Conservation (phyloP, 2,329 filamentous ascomycete species). For the Colletotrichum sansevieriae region DNA sequence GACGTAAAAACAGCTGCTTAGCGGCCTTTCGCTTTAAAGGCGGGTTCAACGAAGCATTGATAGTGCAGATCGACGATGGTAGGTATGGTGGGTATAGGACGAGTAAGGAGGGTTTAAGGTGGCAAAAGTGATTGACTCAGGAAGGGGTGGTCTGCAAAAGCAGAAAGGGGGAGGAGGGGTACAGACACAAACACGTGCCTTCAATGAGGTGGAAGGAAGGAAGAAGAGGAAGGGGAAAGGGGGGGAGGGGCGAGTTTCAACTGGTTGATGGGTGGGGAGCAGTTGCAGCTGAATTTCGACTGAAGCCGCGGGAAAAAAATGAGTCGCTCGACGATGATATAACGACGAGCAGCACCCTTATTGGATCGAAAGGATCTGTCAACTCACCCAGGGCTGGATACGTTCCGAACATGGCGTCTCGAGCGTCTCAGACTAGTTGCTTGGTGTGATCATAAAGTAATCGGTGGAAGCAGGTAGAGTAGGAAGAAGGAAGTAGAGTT, state of each 20-base stretch:
- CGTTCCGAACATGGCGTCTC: slow-evolving; percentile 58
- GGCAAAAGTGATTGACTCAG: not conserved
- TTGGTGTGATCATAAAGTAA: slow-evolving; percentile 19
- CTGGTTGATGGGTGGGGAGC: slow-evolving; percentile 37
- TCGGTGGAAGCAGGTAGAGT: slow-evolving; percentile 8
- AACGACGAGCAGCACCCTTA: not conserved
- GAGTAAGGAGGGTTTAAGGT: not conserved
- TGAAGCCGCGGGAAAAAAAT: not conserved
- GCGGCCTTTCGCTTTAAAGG: slow-evolving; percentile 22
- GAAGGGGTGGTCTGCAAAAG: not conserved
- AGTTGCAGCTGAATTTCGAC: slow-evolving; percentile 7
- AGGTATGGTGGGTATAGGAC: not conserved
- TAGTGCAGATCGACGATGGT: not conserved
- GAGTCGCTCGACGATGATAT: slow-evolving; percentile 5
- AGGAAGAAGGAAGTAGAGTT: slow-evolving; percentile 8
- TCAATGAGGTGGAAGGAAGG: no score
- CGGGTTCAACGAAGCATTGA: slow-evolving; percentile 14
- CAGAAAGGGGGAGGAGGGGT: no score
- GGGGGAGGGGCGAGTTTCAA: slow-evolving; percentile 1
- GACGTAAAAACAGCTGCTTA: slow-evolving; percentile 43
- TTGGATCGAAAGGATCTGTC: slow-evolving; percentile 10
- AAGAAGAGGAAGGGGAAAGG: slow-evolving; percentile 21
- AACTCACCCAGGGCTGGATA: slow-evolving; percentile 57
- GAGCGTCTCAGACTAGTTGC: slow-evolving; percentile 13
- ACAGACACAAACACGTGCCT: no score